These are phyloP conservation scores for Leucocoprinus leucothites DNA, from an alignment of 768 basidiomycete genomes.

Conservation along the genomic window DNA sequence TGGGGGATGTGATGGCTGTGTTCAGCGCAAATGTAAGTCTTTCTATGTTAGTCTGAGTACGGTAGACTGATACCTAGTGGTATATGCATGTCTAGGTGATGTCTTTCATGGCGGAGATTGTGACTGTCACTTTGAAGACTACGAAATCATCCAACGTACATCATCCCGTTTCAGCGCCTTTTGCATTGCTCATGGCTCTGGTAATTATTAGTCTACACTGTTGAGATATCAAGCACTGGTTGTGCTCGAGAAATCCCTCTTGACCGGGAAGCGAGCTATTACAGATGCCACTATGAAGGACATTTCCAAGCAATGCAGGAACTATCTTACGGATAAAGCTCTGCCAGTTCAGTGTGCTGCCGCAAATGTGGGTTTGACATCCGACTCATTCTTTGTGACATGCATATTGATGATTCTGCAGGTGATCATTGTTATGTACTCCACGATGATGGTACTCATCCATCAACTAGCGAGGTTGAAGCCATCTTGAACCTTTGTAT, in stretches of 20 bases:
- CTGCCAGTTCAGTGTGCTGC: slow-evolving; percentile 83
- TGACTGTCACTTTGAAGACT: slow-evolving; percentile 60
- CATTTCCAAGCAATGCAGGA: slow-evolving; percentile 77
- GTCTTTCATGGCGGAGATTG: slow-evolving; percentile 91
- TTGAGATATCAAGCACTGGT: slow-evolving; percentile 79
- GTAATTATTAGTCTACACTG: slow-evolving; percentile 57
- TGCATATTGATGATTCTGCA: slow-evolving; percentile 21
- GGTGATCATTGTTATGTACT: slow-evolving; percentile 54
- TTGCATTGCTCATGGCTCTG: not conserved
- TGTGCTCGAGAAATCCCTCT: slow-evolving; percentile 76
- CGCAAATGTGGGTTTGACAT: slow-evolving; percentile 60
- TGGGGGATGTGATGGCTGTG: slow-evolving; percentile 84
- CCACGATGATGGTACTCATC: slow-evolving; percentile 46
- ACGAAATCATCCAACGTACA: slow-evolving; percentile 72
- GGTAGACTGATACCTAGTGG: not conserved
- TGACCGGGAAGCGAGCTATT: slow-evolving; percentile 77
- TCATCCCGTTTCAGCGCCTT: slow-evolving; percentile 11
- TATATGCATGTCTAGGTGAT: slow-evolving; percentile 68
- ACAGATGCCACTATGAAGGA: slow-evolving; percentile 79
- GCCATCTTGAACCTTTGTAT: slow-evolving; percentile 62
- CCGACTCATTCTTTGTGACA: not conserved
- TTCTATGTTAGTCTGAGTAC: not conserved
- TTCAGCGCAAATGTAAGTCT: slow-evolving; percentile 78
- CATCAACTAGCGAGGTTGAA: slow-evolving; percentile 73
- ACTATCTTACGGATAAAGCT: slow-evolving; percentile 76